Base-by-base conservation (phyloP, 192 early-diverging fungal genomes). In the Coemansia sp. region DNA sequence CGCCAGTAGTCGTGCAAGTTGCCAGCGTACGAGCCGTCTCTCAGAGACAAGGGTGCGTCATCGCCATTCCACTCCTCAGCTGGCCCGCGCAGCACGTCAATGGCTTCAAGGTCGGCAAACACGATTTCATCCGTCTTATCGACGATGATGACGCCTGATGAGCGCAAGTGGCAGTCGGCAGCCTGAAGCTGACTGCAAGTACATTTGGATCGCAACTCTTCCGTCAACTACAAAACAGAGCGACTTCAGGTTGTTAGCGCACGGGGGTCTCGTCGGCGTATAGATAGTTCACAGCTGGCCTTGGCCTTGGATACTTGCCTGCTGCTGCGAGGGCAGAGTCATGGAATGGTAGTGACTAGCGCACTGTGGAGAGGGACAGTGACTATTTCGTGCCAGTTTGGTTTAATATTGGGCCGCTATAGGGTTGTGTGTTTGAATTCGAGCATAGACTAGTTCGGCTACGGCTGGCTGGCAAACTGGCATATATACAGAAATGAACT, bases 121-220 rank as follows among this genome's bases (percentile, higher is more conserved):
- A 65, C 40, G 36, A 82, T 76, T 37, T 57, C 62, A 60, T 68
- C 56, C 40, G 51, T 8, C 5, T 46, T 27, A 43, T 69, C 65
- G 53, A 74, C 62, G 29, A 82, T 68, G 29, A 75, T 29, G 62
- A 82, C 64, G 29, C 79, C 79, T 20, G 53, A 71, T n/a, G 73
- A 62, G 40, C 79, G 73, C 65, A 82, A 54, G 45, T 75, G 66
- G 67, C 79, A 82, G n/a, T 68, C 62, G 56, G 60, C 71, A 12
- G 77, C 62, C 38, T 60, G 77, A 22, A 49, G 29, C 47, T 45
- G 49, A 7, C 11, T 37, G 45, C 74, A 76, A 12, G 59, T 76
- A 46, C 74, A 76, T 54, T 47, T 41, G 17, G 54, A 59, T 49
- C 68, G 62, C 59, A 76, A 51, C 42, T 64, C 57, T 15, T 45